Evolutionary conservation across 164 flowering plant species (phyloP), one percentile per base, ranked within the genome.

Genomic region (Magnolia sinica): DNA sequence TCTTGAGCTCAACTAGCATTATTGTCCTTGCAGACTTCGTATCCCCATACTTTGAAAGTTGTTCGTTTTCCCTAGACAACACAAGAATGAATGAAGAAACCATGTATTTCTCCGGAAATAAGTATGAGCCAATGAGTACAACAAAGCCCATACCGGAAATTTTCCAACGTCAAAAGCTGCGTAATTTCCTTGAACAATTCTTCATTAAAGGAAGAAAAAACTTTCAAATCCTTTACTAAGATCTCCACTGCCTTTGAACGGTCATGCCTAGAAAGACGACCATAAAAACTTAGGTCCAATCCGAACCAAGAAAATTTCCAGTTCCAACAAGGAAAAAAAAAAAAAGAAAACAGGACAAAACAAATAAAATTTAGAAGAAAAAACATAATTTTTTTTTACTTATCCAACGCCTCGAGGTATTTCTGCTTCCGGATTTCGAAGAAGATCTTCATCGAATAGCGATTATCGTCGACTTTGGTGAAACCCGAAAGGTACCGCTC

Each of bases 351-450:
- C 18, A 23, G 11, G 19, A 61, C 10, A 50, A 27, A 31, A 58
- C 7, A n/a, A 73, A 73, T 52, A 8, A 4, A n/a, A 24, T 68
- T 29, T 5, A 68, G 24, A 68, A 27, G 45, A 10, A 68, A 24
- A 14, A n/a, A 64, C 22, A 64, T 7, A 8, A 20, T 2, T n/a
- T 20, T n/a, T 20, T n/a, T 19, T 22, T 70, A 94, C 98, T 84
- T 89, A 75, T 94, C 97, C 81, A 94, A 79, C 58, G 98, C 98
- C 80, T 94, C 98, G 2, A 94, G 92, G 81, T 92, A 94, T 84
- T 92, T 92, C 81, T 92, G 97, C 87, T 94, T 94, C 75, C 96
- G 82, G 50, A 94, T 91, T 83, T 94, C 97, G 37, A 92, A 92
- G 82, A 94, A 94, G 7, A 92, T 89, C 88, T 94, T 94, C 93